These are phyloP conservation scores for Cryptomeria japonica DNA, from an alignment of 75 land plant genomes.

Conservation along the genomic window DNA sequence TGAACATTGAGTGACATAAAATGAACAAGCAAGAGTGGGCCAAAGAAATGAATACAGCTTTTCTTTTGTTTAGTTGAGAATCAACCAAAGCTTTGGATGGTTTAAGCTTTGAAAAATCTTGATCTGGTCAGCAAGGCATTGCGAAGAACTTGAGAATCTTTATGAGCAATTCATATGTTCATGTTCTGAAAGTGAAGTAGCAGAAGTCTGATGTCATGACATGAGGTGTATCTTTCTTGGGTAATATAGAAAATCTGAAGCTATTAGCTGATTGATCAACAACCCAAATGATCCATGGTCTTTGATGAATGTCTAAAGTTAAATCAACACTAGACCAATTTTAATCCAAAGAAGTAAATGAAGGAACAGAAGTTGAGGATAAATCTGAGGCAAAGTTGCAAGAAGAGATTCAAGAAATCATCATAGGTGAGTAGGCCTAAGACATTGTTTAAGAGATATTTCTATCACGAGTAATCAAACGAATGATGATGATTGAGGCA, in stretches of 20 bases:
- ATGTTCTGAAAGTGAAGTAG: background rate
- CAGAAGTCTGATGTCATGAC: background rate
- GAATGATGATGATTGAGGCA: background rate
- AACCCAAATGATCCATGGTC: background rate
- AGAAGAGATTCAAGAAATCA: background rate
- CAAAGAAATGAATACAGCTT: background rate
- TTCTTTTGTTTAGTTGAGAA: background rate
- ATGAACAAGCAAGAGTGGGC: background rate
- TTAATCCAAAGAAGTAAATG: background rate
- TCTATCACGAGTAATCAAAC: too few relatives aligned
- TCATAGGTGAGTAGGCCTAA: background rate
- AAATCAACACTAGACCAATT: background rate
- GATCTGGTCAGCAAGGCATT: background rate
- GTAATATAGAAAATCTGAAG: background rate
- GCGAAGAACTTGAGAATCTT: background rate
- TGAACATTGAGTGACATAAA: background rate
- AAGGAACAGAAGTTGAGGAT: background rate
- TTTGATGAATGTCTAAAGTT: background rate
- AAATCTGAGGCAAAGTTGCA: background rate
- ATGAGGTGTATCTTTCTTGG: background rate
- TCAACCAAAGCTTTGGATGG: background rate
- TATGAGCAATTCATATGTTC: background rate
- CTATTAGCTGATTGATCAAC: background rate
- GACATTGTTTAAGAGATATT: background rate
- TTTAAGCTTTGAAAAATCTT: background rate